Percentiles rank a stretch among this genome's conserved stretches.
These are phyloP conservation scores for Phytophthora sansomeana DNA, from an alignment of 352 stramenopile species.

Conservation along the genomic window DNA sequence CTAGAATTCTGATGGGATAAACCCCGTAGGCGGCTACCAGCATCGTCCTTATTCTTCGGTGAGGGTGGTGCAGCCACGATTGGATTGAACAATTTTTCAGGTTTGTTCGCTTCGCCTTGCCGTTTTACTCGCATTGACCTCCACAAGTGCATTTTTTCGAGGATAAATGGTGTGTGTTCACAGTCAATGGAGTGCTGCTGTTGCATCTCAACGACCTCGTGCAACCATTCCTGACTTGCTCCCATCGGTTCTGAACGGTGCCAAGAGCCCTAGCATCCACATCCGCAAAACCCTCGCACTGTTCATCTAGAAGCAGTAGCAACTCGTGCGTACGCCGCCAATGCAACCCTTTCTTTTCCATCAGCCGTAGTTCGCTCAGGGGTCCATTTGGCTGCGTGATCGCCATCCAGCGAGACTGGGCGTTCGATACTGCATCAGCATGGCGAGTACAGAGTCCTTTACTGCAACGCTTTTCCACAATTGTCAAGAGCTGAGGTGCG, in stretches of 20 bases:
- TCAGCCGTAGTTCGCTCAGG: slow-evolving; percentile 69
- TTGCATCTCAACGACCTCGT: slow-evolving; percentile 72
- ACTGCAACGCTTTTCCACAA: slow-evolving; percentile 59
- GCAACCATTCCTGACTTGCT: slow-evolving; percentile 74
- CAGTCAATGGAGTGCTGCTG: slow-evolving; percentile 70
- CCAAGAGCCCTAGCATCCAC: slow-evolving; percentile 58
- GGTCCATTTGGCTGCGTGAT: slow-evolving; percentile 68
- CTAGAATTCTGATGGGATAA: slow-evolving; percentile 15
- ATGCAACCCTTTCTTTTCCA: slow-evolving; percentile 72
- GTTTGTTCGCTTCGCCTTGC: slow-evolving; percentile 14
- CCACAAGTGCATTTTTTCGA: slow-evolving; percentile 73
- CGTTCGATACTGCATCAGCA: slow-evolving; percentile 64
- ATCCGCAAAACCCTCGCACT: slow-evolving; percentile 75
- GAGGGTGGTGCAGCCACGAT: slow-evolving; percentile 3
- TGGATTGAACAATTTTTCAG: slow-evolving; percentile 19
- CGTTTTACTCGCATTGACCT: slow-evolving; percentile 14
- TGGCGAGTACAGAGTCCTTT: slow-evolving; percentile 62
- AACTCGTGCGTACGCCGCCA: slow-evolving; percentile 81
- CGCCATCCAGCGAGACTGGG: slow-evolving; percentile 82
- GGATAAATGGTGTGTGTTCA: slow-evolving; percentile 67
- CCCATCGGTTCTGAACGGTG: slow-evolving; percentile 63
- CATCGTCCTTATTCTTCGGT: slow-evolving; percentile 14
- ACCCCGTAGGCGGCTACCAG: not conserved
- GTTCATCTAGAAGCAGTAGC: slow-evolving; percentile 68
- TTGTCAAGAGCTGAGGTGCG: slow-evolving; percentile 61